Evolutionary conservation across 2,329 filamentous ascomycete species (phyloP), one percentile per base, ranked within the genome.

Genomic region (Colletotrichum limetticola): DNA sequence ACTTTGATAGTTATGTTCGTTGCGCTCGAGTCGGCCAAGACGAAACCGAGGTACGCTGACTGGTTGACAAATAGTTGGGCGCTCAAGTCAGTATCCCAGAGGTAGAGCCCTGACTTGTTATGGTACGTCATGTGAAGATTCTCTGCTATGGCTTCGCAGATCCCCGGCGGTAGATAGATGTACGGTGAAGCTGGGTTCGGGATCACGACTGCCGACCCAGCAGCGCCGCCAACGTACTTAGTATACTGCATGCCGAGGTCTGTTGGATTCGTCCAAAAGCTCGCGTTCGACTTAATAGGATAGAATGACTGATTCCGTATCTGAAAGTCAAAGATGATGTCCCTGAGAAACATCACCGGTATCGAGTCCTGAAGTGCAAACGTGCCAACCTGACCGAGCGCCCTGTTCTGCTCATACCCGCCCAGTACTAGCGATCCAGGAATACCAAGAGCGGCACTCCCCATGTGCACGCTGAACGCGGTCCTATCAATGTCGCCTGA

Each of bases 1-100:
- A 86, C 82, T 14, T 85, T 85, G 76, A 87, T 85, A 0, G 79
- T 82, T 56, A 85, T 73, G 55, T 81, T 82, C 3, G 78, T 73
- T 0, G 77, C 79, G 28, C 79, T 78, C 4, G 77, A 78, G 66
- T 77, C 76, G 9, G 76, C 75, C 35, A 80, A 67, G 49, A 86
- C 79, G 74, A 86, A 86, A 62, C 79, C 78, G 8, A 87, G 79
- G 56, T 83, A 83, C 16, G 84, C 81, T 2, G 84, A 80, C 1
- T 85, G 86, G 49, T 77, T 79, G 49, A 86, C 76, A 42, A 87
- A 83, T 12, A 77, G 78, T 3, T 76, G 55, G 72, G 83, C 55
- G 1, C 76, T 72, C 65, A 81, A 76, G 11, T 74, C 62, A 1
- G 78, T 80, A 46, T 85, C 78, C 85, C 85, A 86, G 22, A 83